Base-by-base conservation (phyloP, 1,284 basidiomycete species). In the Testicularia cyperi region DNA sequence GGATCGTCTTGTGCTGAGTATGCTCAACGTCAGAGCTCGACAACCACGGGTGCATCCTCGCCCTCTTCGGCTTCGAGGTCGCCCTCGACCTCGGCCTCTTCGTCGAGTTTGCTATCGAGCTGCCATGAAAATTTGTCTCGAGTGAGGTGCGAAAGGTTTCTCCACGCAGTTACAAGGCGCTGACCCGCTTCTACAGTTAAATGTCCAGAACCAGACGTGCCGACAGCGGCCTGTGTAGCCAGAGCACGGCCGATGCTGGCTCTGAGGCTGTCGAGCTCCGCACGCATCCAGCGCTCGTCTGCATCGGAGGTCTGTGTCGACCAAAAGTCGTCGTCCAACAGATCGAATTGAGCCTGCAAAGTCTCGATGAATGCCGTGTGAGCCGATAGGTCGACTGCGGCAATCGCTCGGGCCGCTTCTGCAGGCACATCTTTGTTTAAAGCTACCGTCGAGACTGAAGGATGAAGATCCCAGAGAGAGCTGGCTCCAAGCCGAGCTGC, bases 1-100 rank as follows among this genome's bases (percentile, higher is more conserved):
- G n/a, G n/a, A n/a, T n/a, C n/a, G n/a, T n/a, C n/a, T n/a, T n/a
- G n/a, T n/a, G n/a, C n/a, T n/a, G n/a, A n/a, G n/a, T n/a, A n/a
- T n/a, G n/a, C n/a, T n/a, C n/a, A n/a, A n/a, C n/a, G n/a, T 44
- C 38, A 54, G 2, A 48, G 30, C 10, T 58, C 51, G 7, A 64
- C 55, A n/a, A 64, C 20, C 3, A 64, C 38, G 19, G 61, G 61
- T 3, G 61, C 61, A 24, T 60, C 61, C 8, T 64, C 61, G 13
- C 61, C 61, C 22, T 43, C 26, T 24, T 64, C 61, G 4, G 54
- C 61, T 8, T 46, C 36, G 13, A 58, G 6, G 21, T 64, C 61
- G 21, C 44, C 48, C 18, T 58, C 21, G 4, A 58, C 45, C 25
- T 64, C 61, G 2, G 43, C 55, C 27, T 64, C 55, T 22, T 64